A percentile compares a stretch with the other conserved stretches of the same genome.
Evolutionary conservation across 768 basidiomycete genomes (phyloP).

Genomic region (Leccinum disarticulatum): DNA sequence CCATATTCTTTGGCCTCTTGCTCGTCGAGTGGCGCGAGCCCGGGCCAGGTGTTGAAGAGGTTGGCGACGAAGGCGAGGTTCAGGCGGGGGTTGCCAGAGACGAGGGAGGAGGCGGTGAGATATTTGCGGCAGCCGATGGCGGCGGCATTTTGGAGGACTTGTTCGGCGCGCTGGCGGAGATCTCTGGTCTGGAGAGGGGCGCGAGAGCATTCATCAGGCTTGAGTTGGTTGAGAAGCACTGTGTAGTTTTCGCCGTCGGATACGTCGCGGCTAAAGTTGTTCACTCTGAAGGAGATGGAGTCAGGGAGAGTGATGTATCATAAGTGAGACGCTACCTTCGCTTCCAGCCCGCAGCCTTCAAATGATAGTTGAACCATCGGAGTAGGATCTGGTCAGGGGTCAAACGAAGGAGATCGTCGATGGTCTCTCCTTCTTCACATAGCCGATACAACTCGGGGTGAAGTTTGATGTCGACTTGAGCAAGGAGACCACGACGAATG

Average conservation of each 20-base stretch:
- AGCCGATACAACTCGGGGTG: constrained; percentile 96
- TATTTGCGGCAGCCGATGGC: constrained; percentile 94
- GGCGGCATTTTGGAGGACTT: constrained; percentile 93
- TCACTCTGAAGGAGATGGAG: constrained; percentile 57
- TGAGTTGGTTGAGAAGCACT: constrained; percentile 91
- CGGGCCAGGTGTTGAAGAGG: constrained; percentile 97
- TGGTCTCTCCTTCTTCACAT: constrained; percentile 95
- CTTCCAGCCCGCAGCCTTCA: constrained; percentile 93
- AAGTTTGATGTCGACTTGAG: constrained; percentile 96
- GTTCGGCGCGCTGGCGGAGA: constrained; percentile 81
- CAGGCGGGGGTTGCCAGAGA: constrained; percentile 89
- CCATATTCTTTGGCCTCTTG: constrained; percentile 91
- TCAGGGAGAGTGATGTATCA: constrained; percentile 1
- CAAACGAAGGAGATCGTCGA: constrained; percentile 90
- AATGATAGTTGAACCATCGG: constrained; percentile 99
- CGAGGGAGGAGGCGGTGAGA: constrained; percentile 86
- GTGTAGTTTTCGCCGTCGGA: constrained; percentile 98
- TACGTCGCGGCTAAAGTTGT: constrained; percentile 98
- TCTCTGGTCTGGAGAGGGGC: constrained; percentile 87
- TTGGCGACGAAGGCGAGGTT: constrained; percentile 99
- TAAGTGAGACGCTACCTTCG: constrained; percentile 52
- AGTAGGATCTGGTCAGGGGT: constrained; percentile 97
- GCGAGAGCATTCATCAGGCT: constrained; percentile 90
- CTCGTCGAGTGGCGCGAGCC: constrained; percentile 91
- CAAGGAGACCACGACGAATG: constrained; percentile 89